Percentiles rank a stretch among this genome's conserved stretches.
phyloP scores from a whole-genome alignment of 148 eudicot species.

The Chenopodium quinoa region DNA sequence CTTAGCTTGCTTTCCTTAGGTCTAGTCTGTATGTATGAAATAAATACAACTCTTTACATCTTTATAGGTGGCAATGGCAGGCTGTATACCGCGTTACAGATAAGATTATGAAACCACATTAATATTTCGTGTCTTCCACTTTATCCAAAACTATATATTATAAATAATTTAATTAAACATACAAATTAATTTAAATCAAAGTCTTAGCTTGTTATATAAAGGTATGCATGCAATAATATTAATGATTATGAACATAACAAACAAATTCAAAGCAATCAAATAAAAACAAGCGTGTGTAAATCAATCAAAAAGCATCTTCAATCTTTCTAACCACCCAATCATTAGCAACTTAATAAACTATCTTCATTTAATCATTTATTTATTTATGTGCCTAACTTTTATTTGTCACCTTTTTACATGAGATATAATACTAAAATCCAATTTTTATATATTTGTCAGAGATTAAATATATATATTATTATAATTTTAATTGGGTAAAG shows the following conservation, averaged over 20 bases:
- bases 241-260: conserved; percentile 15
- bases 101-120: conserved; percentile 16
- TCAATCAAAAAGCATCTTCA: conserved; percentile 12
- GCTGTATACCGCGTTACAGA: conserved; percentile 34
- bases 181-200: neutral
- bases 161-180: neutral
- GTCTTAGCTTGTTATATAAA: neutral
- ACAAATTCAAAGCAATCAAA: conserved; percentile 6
- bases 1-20: neutral
- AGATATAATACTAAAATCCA: neutral
- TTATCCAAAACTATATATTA: conserved; percentile 13
- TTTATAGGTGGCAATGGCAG: conserved; percentile 27
- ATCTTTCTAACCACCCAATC: conserved; percentile 31
- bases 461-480: neutral
- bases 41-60: conserved; percentile 3
- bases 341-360: conserved; percentile 22
- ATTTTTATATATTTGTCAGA: neutral
- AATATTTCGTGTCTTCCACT: conserved; percentile 31
- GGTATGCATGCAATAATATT: no score
- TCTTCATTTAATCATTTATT: neutral
- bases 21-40: neutral
- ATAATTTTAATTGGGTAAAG: conserved; percentile 10
- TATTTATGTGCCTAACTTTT: conserved; percentile 28
- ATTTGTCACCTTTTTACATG: conserved; percentile 14
- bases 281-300: conserved; percentile 21